Evolutionary conservation across 2,329 filamentous ascomycete species (phyloP), one percentile per base, ranked within the genome.

Genomic region (Paramyrothecium roridum): DNA sequence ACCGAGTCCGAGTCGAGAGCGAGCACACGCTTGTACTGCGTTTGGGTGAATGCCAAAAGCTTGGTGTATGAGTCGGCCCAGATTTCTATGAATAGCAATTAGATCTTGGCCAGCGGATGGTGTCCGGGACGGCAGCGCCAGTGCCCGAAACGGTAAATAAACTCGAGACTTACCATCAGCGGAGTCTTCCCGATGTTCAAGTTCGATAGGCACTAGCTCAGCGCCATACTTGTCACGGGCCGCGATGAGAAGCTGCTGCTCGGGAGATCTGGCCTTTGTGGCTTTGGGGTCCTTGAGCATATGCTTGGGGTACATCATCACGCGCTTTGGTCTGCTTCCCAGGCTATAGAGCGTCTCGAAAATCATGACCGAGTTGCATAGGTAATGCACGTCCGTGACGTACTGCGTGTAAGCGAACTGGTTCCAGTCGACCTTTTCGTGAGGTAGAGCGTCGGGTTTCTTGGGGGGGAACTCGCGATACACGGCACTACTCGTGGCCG

Each of bases 311-410:
- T 77, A 77, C 65, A 79, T 67, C 60, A 79, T 68, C 40, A 77
- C 65, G 17, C 73, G 67, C 34, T 74, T 71, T 16, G 75, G 72
- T 57, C 70, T 74, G 59, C 71, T 76, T 2, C 65, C 65, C 1
- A 76, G 58, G 8, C 68, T 62, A 17, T 68, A 59, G 4, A 79
- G 56, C 10, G 67, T 71, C 60, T 76, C 75, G 56, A 78, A 79
- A 13, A 79, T 66, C 74, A 79, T 76, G 51, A 78, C 63, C 1
- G 75, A 73, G 59, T 77, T 78, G 58, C 76, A 79, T 8, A 79
- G 67, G 60, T 77, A 75, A 3, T 68, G 67, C 17, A 62, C 59
- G 45, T 73, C 68, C 3, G 76, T 79, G 53, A 73, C 76, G 66
- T 78, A 79, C 60, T 76, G 73, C 2, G 69, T 71, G 56, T 79